A percentile compares a stretch with the other conserved stretches of the same genome.
phyloP scores from a whole-genome alignment of 2,329 filamentous ascomycete genomes.

The Stagonosporopsis chrysanthemi region DNA sequence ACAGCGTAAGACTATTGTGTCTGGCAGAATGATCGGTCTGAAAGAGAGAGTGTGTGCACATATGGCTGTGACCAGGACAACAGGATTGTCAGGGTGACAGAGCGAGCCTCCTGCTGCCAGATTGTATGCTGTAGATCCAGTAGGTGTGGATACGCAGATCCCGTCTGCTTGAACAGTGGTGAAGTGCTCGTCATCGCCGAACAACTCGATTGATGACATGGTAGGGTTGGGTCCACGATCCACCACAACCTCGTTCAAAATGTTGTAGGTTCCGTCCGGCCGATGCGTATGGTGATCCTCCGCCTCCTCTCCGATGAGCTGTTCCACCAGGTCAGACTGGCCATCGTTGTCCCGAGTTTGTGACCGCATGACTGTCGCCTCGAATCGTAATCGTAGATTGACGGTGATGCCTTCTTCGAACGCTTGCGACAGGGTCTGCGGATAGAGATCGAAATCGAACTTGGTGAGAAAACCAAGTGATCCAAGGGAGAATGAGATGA shows the following conservation, averaged over 20 bases:
- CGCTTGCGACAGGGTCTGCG: constrained; percentile 71
- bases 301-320: constrained; percentile 84
- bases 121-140: constrained; percentile 94
- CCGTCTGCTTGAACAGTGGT: constrained; percentile 93
- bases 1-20: constrained; percentile 90
- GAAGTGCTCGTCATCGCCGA: constrained; percentile 94
- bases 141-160: constrained; percentile 91
- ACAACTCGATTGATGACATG: constrained; percentile 91
- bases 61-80: constrained; percentile 92
- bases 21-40: constrained; percentile 93
- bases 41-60: constrained; percentile 95
- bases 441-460: constrained; percentile 85
- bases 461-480: constrained; percentile 96
- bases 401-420: constrained; percentile 88
- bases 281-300: constrained; percentile 85
- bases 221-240: constrained; percentile 93
- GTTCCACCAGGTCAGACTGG: constrained; percentile 71
- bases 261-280: constrained; percentile 85
- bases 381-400: constrained; percentile 85
- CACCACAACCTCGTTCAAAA: constrained; percentile 95
- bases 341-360: constrained; percentile 55
- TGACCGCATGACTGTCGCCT: constrained; percentile 91
- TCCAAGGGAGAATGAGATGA: constrained; percentile 88
- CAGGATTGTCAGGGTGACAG: constrained; percentile 94
- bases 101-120: constrained; percentile 93